These are phyloP conservation scores for Cochlearia excelsa DNA, from an alignment of 345 rosid genomes.

Conservation along the genomic window DNA sequence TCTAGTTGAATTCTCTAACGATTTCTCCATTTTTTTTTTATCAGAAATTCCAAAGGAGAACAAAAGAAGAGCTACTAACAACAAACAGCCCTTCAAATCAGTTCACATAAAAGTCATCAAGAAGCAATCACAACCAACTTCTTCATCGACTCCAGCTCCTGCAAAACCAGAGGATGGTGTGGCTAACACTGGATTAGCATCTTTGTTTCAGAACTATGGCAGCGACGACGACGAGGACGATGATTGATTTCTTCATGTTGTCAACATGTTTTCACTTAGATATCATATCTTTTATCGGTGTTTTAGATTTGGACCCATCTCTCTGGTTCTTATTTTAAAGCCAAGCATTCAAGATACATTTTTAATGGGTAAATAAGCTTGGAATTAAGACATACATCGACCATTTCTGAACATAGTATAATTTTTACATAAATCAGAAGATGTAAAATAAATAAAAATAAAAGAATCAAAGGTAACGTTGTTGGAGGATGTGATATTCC, in stretches of 20 bases:
- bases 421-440: no score
- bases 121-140: slow-evolving; percentile 41
- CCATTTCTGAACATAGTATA: no score
- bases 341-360: no score
- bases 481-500: no score
- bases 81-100: slow-evolving; percentile 34
- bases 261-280: slow-evolving; percentile 7
- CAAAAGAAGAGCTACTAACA: slow-evolving; percentile 28
- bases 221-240: slow-evolving; percentile 52
- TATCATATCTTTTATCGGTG: slow-evolving; percentile 15
- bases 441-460: no score
- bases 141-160: slow-evolving; percentile 4
- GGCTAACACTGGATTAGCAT: slow-evolving; percentile 40
- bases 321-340: no score
- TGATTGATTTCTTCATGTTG: slow-evolving; percentile 18
- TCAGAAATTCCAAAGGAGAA: slow-evolving; percentile 34
- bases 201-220: slow-evolving; percentile 61
- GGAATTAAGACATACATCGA: no score
- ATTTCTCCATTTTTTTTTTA: background rate
- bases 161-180: slow-evolving; percentile 36
- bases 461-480: no score
- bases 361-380: no score
- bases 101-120: slow-evolving; percentile 49
- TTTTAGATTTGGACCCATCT: slow-evolving; percentile 3
- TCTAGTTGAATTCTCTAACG: background rate